Base-by-base conservation (phyloP, 2,329 filamentous ascomycete species). In the Falciphora oryzae region DNA sequence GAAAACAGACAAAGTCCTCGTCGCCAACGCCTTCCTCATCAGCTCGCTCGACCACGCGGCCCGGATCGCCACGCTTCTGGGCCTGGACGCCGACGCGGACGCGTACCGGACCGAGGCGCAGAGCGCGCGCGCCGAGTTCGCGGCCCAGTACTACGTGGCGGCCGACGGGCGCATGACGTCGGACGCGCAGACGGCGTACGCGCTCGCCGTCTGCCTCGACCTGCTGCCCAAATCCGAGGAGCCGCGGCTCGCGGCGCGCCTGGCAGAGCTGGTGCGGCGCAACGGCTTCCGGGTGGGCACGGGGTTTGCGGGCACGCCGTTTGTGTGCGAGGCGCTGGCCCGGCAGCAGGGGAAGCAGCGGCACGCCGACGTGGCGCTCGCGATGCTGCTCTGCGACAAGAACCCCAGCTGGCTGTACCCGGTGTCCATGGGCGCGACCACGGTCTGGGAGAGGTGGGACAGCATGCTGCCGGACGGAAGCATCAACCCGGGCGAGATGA, bases 381-480 rank as follows among this genome's bases (percentile, higher is more conserved):
- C 44, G 44, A 77, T 78, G 73, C 70, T 78, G 4, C 67, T 73
- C 8, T 71, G 75, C 62, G 69, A 68, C 1, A 63, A 67, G 29
- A 70, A 70, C 16, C 75, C 75, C 7, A 73, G 71, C 2, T 79
- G 75, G 74, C 69, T 79, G 25, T 78, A 77, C 64, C 74, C 72
- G 2, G 71, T 79, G 25, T 71, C 68, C 11, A 77, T 77, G 74
- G 75, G 73, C 13, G 76, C 73, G 2, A 79, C 77, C 1, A 78
- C 76, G 1, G 71, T 75, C 14, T 79, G 77, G 77, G 77, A 79
- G 69, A 73, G 77, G 8, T 79, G 77, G 77, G 76, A 79, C 65
- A 73, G 71, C 56, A 71, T 79, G 69, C 67, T 77, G 29, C 73
- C 74, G 0, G 71, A 78, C 65, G 75, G 75, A 0, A 68, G 59